Evolutionary conservation across 345 rosid species (phyloP), one percentile per base, ranked within the genome.

Genomic region (Syzygium aqueum): DNA sequence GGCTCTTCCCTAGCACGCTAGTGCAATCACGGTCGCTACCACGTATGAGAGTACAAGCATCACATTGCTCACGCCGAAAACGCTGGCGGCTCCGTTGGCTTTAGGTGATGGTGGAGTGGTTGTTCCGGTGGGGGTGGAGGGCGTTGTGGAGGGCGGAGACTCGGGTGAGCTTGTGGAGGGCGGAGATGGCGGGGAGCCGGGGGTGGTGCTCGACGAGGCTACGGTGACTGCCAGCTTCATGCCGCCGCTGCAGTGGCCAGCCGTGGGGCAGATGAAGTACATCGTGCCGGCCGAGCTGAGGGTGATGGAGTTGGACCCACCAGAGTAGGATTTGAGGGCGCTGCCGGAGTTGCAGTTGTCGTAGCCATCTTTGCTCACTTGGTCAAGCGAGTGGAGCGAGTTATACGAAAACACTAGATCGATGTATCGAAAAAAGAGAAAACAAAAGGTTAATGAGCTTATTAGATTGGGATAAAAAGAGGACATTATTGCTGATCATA

Each of bases 1-100:
- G 94, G 93, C 94, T 93, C 96, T 91, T 50, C 89, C 92, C 95
- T 93, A 91, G 92, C 90, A 87, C 90, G 85, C 61, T 33, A 73
- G 49, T 30, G 85, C 90, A 63, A 88, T 25, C 22, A 85, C 17
- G 8, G 89, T 61, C 57, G 91, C 92, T 15, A 88, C 85, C 22
- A 84, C 87, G 16, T 88, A 77, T 25, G 88, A 87, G 28, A 84
- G 53, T 12, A 89, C 93, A 19, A 88, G 27, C 54, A 85, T 67
- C 15, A 85, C 30, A 37, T 30, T 61, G 82, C 46, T 6, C 6
- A n/a, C 11, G 85, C 85, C 51, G 49, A 54, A 43, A 56, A 57
- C 52, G 77, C 80, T 28, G 23, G 87, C 27, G 0, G 90, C 92
- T 87, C 89, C 92, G 51, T 56, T 90, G 19, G 37, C 17, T 1